Evolutionary conservation across 2,329 filamentous ascomycete genomes (phyloP).

Genomic region (Epichloe scottii): DNA sequence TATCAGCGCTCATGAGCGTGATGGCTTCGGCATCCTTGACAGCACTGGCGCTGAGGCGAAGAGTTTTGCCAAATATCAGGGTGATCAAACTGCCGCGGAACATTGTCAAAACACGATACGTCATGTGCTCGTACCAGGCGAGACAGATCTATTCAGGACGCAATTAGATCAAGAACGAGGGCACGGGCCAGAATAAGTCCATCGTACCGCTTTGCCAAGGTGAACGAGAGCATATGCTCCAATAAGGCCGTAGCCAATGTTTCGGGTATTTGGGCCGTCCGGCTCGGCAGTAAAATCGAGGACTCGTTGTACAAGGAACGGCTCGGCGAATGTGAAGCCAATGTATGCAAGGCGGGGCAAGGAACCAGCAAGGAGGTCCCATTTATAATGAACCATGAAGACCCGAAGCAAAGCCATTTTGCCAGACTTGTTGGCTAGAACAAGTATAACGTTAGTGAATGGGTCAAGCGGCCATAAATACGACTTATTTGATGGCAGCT

Average conservation of each 20-base stretch:
- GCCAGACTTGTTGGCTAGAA: slow-evolving; percentile 10
- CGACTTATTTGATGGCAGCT: not conserved
- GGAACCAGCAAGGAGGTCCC: slow-evolving; percentile 17
- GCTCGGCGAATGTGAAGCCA: slow-evolving; percentile 29
- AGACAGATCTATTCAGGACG: slow-evolving; percentile 11
- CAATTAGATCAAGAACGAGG: slow-evolving; percentile 10
- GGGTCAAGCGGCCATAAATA: not conserved
- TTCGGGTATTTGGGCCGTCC: slow-evolving; percentile 13
- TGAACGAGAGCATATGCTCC: slow-evolving; percentile 26
- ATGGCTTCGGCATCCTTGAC: slow-evolving; percentile 22
- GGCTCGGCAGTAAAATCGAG: slow-evolving; percentile 18
- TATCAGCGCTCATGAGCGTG: slow-evolving; percentile 32
- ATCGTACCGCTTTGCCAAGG: slow-evolving; percentile 25
- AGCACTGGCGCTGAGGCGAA: slow-evolving; percentile 12
- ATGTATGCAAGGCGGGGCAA: slow-evolving; percentile 23
- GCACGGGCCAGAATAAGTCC: slow-evolving; percentile 11
- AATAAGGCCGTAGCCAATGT: slow-evolving; percentile 25
- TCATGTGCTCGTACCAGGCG: slow-evolving; percentile 16
- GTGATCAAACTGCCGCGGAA: slow-evolving; percentile 24
- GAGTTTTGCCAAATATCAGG: slow-evolving; percentile 35
- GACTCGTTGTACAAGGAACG: slow-evolving; percentile 26
- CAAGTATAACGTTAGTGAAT: not conserved
- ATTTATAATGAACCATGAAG: slow-evolving; percentile 15
- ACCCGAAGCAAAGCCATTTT: slow-evolving; percentile 13
- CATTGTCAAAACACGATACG: slow-evolving; percentile 21